phyloP scores from a whole-genome alignment of 192 early-diverging fungal species.

The Endogone sp. region DNA sequence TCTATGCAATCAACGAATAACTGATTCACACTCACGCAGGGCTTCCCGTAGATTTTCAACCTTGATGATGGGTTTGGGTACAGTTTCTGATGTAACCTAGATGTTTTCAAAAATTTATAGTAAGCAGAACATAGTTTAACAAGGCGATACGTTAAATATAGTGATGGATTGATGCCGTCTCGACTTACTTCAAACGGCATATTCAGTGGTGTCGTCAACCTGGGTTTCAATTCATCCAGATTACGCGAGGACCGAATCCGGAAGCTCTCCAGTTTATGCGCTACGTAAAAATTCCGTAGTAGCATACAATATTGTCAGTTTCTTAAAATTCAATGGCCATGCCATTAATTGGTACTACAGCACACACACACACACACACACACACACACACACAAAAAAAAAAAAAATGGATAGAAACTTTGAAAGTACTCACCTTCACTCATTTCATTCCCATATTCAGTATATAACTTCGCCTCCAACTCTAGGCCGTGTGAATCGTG shows the following conservation, averaged over 20 bases:
- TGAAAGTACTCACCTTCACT: no score
- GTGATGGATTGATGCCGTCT: not conserved
- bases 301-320: not conserved
- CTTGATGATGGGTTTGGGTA: conserved; percentile 15
- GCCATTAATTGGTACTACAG: no score
- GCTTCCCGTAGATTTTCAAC: conserved; percentile 32
- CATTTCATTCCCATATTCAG: conserved; percentile 24
- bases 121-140: no score
- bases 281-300: not conserved
- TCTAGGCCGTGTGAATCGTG: conserved; percentile 27
- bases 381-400: no score
- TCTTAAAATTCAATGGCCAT: no score
- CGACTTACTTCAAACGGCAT: not conserved
- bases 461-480: conserved; percentile 26
- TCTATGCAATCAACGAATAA: not conserved
- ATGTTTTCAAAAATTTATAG: no score
- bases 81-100: not conserved
- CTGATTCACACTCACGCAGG: conserved; percentile 8
- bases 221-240: conserved; percentile 25
- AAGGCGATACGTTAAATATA: not conserved
- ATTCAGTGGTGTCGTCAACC: conserved; percentile 16
- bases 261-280: conserved; percentile 10
- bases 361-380: no score
- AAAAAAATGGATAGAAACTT: no score
- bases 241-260: conserved; percentile 26